Percentiles rank a stretch among this genome's conserved stretches.
Conservation (phyloP, 2,329 filamentous ascomycete genomes). For the Sarocladium kiliense region DNA sequence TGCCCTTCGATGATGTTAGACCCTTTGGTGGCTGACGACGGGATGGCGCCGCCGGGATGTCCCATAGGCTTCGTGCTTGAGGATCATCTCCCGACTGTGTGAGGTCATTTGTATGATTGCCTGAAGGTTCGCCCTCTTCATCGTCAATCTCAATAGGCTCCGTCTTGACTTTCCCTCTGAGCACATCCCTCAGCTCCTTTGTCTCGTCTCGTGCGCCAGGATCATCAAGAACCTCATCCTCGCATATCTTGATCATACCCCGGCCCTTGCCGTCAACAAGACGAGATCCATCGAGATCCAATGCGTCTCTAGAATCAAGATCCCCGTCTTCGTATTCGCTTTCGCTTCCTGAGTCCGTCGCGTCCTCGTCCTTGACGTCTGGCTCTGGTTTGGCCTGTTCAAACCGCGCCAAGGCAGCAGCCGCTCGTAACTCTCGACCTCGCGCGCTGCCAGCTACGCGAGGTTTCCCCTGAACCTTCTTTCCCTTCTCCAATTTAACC, state of each 20-base stretch:
- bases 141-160: constrained; percentile 13
- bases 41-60: neutral
- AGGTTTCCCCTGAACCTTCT: constrained; percentile 58
- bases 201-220: constrained; percentile 42
- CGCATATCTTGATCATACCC: constrained; percentile 69
- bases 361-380: constrained; percentile 16
- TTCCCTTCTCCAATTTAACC: constrained; percentile 62
- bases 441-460: constrained; percentile 69
- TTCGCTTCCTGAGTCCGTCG: constrained; percentile 39
- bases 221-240: constrained; percentile 57
- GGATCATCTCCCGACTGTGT: neutral
- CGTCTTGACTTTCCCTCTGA: constrained; percentile 16
- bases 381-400: constrained; percentile 46
- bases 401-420: constrained; percentile 71
- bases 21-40: neutral
- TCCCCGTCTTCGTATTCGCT: constrained; percentile 43
- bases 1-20: neutral
- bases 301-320: constrained; percentile 45
- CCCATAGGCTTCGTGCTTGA: neutral
- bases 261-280: constrained; percentile 63
- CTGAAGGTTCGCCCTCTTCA: neutral
- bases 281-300: constrained; percentile 60
- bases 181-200: constrained; percentile 54
- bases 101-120: neutral
- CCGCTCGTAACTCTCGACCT: constrained; percentile 70